Conservation (phyloP, 1,139 yeast genomes). For the Sugiyamaella castrensis region DNA sequence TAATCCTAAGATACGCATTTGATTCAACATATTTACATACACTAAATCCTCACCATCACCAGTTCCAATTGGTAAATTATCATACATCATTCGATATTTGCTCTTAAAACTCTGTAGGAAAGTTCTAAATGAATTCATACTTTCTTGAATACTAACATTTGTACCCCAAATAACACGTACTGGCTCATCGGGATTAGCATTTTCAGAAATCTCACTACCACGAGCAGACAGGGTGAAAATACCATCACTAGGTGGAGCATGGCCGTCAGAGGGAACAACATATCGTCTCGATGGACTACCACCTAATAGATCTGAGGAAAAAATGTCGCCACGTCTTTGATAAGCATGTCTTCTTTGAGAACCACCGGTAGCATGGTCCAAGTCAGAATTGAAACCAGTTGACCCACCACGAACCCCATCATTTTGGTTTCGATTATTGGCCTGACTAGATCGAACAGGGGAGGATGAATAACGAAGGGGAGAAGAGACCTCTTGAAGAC, state of each 20-base stretch:
- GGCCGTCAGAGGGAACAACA: conserved; percentile 30
- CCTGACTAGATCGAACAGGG: conserved; percentile 26
- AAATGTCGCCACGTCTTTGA: conserved; percentile 53
- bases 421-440: conserved; percentile 2
- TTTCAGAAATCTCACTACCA: conserved; percentile 24
- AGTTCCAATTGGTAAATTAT: conserved; percentile 46
- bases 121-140: conserved; percentile 72
- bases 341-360: conserved; percentile 24
- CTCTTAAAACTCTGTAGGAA: conserved; percentile 80
- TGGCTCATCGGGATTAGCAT: conserved; percentile 56
- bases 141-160: conserved; percentile 87
- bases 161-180: conserved; percentile 98
- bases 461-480: conserved; percentile 51
- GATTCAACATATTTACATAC: conserved; percentile 69
- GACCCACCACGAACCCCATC: conserved; percentile 3
- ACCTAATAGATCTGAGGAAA: conserved; percentile 49
- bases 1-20: conserved; percentile 74
- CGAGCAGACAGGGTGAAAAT: conserved; percentile 16
- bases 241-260: conserved; percentile 12
- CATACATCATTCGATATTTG: conserved; percentile 65
- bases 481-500: conserved; percentile 39
- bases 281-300: conserved; percentile 49
- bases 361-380: conserved; percentile 14
- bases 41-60: conserved; percentile 70
- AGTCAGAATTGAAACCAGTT: conserved; percentile 13